Evolutionary conservation across 805 yeast species (phyloP), one percentile per base, ranked within the genome.

Genomic region (Myxozyma neglecta): DNA sequence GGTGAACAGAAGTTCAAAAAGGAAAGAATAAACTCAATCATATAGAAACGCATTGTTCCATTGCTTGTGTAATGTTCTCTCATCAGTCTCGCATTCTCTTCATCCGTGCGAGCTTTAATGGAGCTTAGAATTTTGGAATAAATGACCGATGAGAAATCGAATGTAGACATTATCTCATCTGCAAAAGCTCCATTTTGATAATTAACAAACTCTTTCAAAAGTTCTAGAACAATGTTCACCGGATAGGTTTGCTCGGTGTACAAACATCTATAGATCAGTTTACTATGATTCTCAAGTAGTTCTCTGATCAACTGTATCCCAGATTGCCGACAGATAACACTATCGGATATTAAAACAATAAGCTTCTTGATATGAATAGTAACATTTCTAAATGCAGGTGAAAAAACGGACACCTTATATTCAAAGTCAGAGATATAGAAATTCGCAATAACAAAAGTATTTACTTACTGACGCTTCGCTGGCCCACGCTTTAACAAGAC

Each of bases 181-280:
- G 85, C 72, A 52, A 82, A 72, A 1, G 77, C 73, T 0, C 86
- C 85, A 32, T 80, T 75, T 50, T 81, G 78, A 68, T 79, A 85
- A 0, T 72, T 65, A 5, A 84, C 79, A 34, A 87, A 77, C 51
- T 81, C 80, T 18, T 75, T 76, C 65, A 93, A 72, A 9, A 91
- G 69, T 47, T 81, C 73, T n/a, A 90, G 71, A 2, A 81, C 79
- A 0, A 94, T 88, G 57, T 82, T 84, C 0, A 92, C 84, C 0
- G 81, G 70, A 1, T 83, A 77, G 0, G 88, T 83, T 64, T 85
- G 82, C 63, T 79, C 73, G 57, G 83, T 80, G 62, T 81, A 82
- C 44, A 91, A 75, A 16, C 88, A 85, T 67, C 96, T 78, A 73
- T 88, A 89, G 2, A 91, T 75, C 7, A 85, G 80, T 68, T 86